A percentile compares a stretch with the other conserved stretches of the same genome.
phyloP scores from a whole-genome alignment of 768 basidiomycete genomes.

The Leccinum obscurum region DNA sequence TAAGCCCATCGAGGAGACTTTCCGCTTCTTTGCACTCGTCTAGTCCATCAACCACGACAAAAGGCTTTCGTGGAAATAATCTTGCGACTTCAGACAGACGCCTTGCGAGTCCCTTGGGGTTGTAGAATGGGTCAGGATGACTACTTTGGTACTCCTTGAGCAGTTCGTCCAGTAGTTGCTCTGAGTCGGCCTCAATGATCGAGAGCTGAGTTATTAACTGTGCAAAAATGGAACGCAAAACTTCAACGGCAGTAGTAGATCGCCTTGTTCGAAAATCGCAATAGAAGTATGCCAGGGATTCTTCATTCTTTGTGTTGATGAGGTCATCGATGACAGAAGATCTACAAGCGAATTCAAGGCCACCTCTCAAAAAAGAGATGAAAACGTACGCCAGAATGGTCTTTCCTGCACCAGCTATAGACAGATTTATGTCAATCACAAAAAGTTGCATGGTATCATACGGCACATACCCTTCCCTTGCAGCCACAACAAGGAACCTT shows the following conservation, averaged over 20 bases:
- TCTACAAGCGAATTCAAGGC: neutral
- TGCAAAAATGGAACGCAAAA: conserved; percentile 21
- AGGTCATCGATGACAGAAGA: conserved; percentile 3
- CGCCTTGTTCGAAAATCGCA: conserved; percentile 19
- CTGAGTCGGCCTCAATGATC: neutral
- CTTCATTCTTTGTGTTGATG: neutral
- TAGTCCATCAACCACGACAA: conserved; percentile 23
- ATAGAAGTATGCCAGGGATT: conserved; percentile 19
- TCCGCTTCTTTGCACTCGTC: conserved; percentile 21
- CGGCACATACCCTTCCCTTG: conserved; percentile 16
- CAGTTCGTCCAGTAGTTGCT: conserved; percentile 7
- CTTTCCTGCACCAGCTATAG: conserved; percentile 1
- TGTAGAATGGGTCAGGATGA: conserved; percentile 2
- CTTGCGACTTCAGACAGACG: neutral
- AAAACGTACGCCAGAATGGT: neutral
- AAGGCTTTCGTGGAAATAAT: conserved; percentile 1
- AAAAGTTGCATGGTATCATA: neutral
- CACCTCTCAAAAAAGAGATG: too few relatives aligned
- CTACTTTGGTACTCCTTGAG: conserved; percentile 1
- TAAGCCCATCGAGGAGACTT: conserved; percentile 13
- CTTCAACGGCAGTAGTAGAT: conserved; percentile 12
- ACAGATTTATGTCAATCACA: neutral
- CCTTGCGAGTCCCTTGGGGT: conserved; percentile 1
- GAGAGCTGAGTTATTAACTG: conserved; percentile 8
- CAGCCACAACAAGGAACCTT: conserved; percentile 13